A percentile compares a stretch with the other conserved stretches of the same genome.
Conservation (phyloP, 2,329 filamentous ascomycete genomes). For the Dactylellina sp. region DNA sequence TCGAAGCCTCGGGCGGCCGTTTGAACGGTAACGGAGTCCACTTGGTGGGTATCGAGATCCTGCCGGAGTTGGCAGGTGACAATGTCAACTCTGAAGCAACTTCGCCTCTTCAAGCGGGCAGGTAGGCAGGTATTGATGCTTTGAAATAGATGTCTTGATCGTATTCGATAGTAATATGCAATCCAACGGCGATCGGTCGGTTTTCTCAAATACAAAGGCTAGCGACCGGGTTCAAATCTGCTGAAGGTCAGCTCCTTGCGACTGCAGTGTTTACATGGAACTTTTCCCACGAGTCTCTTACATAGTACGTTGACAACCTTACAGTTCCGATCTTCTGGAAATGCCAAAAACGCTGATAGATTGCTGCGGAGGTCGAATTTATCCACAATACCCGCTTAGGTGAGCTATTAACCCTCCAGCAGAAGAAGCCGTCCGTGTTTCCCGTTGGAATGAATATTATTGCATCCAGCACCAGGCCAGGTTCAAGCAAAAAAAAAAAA, state of each 20-base stretch:
- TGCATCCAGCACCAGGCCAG: not conserved
- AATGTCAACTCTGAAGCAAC: conserved; percentile 14
- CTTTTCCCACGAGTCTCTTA: conserved; percentile 18
- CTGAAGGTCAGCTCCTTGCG: not conserved
- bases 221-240: conserved; percentile 18
- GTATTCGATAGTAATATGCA: conserved; percentile 21
- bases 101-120: conserved; percentile 24
- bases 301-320: not conserved
- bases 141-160: not conserved
- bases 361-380: conserved; percentile 21
- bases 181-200: conserved; percentile 14
- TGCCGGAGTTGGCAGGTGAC: conserved; percentile 30
- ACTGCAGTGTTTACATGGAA: not conserved
- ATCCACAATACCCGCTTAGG: conserved; percentile 28
- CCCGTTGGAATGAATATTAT: not conserved
- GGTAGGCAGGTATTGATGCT: conserved; percentile 5
- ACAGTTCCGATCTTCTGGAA: conserved; percentile 18
- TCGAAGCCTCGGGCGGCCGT: conserved; percentile 26
- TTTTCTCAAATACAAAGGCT: not conserved
- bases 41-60: conserved; percentile 24
- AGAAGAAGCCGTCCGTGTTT: no score
- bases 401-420: conserved; percentile 36
- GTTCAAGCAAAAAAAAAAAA: conserved; percentile 1
- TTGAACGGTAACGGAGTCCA: conserved; percentile 13
- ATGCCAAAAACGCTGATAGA: not conserved